A percentile compares a stretch with the other conserved stretches of the same genome.
phyloP scores from a whole-genome alignment of 441 rosid species.

The Adansonia gregorii region DNA sequence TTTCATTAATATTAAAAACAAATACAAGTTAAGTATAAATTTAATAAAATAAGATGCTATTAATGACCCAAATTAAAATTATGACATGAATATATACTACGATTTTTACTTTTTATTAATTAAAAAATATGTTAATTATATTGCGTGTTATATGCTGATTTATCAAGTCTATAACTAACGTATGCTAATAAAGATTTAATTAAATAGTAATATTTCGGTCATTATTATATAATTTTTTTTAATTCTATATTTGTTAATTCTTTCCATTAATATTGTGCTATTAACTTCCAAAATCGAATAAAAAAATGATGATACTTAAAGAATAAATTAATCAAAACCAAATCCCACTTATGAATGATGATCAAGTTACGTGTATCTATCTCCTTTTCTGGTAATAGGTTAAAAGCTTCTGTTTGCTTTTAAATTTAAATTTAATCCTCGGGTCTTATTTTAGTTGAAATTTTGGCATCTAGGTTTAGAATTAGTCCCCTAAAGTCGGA shows the following conservation, averaged over 20 bases:
- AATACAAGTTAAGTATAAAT: too few relatives aligned
- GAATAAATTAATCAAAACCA: slow-evolving; percentile 44
- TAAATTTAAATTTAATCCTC: background rate
- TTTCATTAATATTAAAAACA: too few relatives aligned
- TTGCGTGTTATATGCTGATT: background rate
- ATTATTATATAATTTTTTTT: background rate
- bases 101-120: background rate
- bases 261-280: slow-evolving; percentile 34
- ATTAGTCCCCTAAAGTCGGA: background rate
- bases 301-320: slow-evolving; percentile 15
- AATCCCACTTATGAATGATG: slow-evolving; percentile 55
- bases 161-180: background rate
- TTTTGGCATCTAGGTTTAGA: slow-evolving; percentile 28
- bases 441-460: slow-evolving; percentile 17
- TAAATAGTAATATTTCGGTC: background rate
- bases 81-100: too few relatives aligned
- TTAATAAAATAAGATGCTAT: too few relatives aligned
- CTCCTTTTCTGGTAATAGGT: slow-evolving; percentile 35
- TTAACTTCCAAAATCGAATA: background rate
- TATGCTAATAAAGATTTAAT: background rate
- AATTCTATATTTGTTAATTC: slow-evolving; percentile 6
- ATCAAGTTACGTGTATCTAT: slow-evolving; percentile 42
- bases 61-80: too few relatives aligned
- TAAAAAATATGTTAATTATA: too few relatives aligned
- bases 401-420: slow-evolving; percentile 18